phyloP scores from a whole-genome alignment of 1,284 basidiomycete species.

The Fistulinella staudtii region DNA sequence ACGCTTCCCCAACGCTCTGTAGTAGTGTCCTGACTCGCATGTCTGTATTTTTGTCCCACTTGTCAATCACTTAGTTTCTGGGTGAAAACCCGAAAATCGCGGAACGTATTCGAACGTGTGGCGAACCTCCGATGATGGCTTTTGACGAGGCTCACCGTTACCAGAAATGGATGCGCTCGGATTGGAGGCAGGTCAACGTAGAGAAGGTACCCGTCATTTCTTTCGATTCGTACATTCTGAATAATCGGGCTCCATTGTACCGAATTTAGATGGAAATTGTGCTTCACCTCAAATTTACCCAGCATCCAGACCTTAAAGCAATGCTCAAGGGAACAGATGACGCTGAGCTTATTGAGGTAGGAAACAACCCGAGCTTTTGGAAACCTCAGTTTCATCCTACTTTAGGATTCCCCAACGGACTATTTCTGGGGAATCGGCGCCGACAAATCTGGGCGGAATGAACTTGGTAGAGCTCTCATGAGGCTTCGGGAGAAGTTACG shows the following conservation, averaged over 20 bases:
- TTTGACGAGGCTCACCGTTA: constrained; percentile 35
- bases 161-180: constrained; percentile 27
- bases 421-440: constrained; percentile 44
- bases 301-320: constrained; percentile 36
- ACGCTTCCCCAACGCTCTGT: constrained; percentile 5
- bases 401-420: constrained; percentile 37
- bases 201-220: constrained; percentile 20
- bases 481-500: constrained; percentile 31
- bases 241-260: too few relatives aligned
- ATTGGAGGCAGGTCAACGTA: constrained; percentile 33
- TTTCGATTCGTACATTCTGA: not conserved
- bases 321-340: constrained; percentile 37
- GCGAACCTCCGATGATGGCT: constrained; percentile 28
- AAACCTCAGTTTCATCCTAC: too few relatives aligned
- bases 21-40: not conserved
- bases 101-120: constrained; percentile 48
- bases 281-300: constrained; percentile 41
- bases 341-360: constrained; percentile 36
- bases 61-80: constrained; percentile 49
- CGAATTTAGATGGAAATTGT: constrained; percentile 38
- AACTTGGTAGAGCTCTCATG: constrained; percentile 43
- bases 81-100: constrained; percentile 53
- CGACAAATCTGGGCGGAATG: constrained; percentile 38
- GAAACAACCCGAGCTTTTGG: not conserved
- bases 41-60: too few relatives aligned